Conservation (phyloP, 306 rosid species). For the Cicer bijugum region DNA sequence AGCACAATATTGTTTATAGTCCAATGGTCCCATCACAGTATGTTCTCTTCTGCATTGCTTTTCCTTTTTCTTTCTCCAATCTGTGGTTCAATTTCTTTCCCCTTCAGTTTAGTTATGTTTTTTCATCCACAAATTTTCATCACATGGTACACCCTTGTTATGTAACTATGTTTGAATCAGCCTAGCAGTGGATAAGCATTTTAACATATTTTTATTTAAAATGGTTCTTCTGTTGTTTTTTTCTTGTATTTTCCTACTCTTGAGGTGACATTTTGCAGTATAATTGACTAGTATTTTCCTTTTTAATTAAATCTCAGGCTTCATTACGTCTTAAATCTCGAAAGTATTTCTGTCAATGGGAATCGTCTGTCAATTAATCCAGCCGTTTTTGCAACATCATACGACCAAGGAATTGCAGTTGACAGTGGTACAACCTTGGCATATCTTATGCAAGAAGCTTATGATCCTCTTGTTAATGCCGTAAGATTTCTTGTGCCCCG, state of each 20-base stretch:
- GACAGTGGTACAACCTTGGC: constrained; percentile 94
- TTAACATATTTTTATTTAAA: constrained; percentile 5
- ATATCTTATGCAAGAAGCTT: constrained; percentile 85
- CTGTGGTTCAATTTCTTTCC: not conserved
- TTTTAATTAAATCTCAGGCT: constrained; percentile 36
- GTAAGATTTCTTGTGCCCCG: constrained; percentile 57
- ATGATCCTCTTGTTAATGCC: constrained; percentile 75
- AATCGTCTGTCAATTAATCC: constrained; percentile 73
- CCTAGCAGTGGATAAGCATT: constrained; percentile 4
- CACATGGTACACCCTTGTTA: constrained; percentile 4
- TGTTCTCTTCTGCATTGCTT: not conserved
- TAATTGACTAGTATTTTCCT: constrained; percentile 38
- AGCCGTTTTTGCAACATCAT: constrained; percentile 63
- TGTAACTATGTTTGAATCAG: not conserved
- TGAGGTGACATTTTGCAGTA: constrained; percentile 34
- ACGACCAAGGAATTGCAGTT: constrained; percentile 78
- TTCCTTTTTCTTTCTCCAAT: constrained; percentile 13
- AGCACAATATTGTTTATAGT: constrained; percentile 84
- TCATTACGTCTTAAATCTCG: not conserved
- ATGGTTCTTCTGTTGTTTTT: constrained; percentile 31
- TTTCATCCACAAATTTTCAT: not conserved
- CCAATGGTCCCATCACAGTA: constrained; percentile 72
- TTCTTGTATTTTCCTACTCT: not conserved
- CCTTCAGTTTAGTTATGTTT: no score
- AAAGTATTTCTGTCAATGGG: constrained; percentile 57